A percentile compares a stretch with the other conserved stretches of the same genome.
Conservation (phyloP, 78 protist genomes). For the Emiliania huxleyi region DNA sequence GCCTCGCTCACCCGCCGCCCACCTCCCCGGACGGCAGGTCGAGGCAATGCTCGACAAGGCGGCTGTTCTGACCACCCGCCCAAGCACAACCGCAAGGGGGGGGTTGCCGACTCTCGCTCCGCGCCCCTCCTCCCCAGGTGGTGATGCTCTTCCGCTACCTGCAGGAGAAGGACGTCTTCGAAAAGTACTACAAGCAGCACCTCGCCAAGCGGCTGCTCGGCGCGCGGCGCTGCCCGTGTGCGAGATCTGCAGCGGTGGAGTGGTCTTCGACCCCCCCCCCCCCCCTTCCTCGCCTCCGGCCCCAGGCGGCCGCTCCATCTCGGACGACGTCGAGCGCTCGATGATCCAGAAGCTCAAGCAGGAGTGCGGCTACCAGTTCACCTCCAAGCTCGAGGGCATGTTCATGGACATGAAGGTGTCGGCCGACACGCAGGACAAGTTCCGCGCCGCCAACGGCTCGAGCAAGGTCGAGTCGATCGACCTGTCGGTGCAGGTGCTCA, state of each 20-base stretch:
- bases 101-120: too few relatives aligned
- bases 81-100: background rate
- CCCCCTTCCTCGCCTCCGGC: too few relatives aligned
- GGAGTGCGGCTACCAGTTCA: slow-evolving; percentile 91
- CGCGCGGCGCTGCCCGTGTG: too few relatives aligned
- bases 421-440: slow-evolving; percentile 69
- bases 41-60: slow-evolving; percentile 14
- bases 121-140: too few relatives aligned
- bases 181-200: slow-evolving; percentile 90
- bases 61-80: background rate
- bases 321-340: slow-evolving; percentile 82
- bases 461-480: slow-evolving; percentile 38
- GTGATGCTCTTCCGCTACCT: slow-evolving; percentile 78
- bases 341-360: slow-evolving; percentile 83
- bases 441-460: slow-evolving; percentile 37
- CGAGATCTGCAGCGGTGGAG: too few relatives aligned
- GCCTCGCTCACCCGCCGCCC: too few relatives aligned
- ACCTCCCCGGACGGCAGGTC: too few relatives aligned
- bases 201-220: slow-evolving; percentile 87
- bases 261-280: too few relatives aligned
- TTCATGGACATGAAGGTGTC: slow-evolving; percentile 88
- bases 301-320: slow-evolving; percentile 56
- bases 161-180: slow-evolving; percentile 93
- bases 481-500: slow-evolving; percentile 79
- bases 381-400: slow-evolving; percentile 93